Base-by-base conservation (phyloP, 352 stramenopile genomes). In the Phytophthora tubulina region DNA sequence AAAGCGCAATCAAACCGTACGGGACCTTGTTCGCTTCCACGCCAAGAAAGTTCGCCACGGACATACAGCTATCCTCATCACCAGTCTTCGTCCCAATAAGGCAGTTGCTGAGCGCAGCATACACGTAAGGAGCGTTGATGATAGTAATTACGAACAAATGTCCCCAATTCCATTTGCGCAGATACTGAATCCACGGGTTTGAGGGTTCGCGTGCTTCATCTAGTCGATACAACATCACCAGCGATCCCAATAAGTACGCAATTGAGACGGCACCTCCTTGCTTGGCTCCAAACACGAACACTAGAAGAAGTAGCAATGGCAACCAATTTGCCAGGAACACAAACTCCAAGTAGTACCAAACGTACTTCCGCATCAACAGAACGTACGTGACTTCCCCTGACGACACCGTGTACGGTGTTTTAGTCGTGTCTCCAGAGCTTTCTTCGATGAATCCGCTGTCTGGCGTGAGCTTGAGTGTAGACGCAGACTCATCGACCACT, bases 131-230 rank as follows among this genome's bases (percentile, higher is more conserved):
- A 15, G 82, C 73, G 44, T 89, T 88, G 51, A 93, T 80, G 32
- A 96, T 54, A 2, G 92, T 78, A 51, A 96, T 91, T 7, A 92
- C 69, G 50, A 96, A 93, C 17, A 96, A 79, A 45, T 96, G 89
- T 0, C 72, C 75, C 90, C 90, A 96, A 52, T 94, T 96, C 81
- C 82, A 94, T 50, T 89, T 92, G 9, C 88, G 82, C 13, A 96
- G 67, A 35, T 87, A 82, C 27, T 90, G 82, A 42, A 96, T 89
- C 88, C 86, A 95, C 36, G 71, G 63, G 48, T 75, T 89, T 3
- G 69, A 72, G 14, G 86, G 85, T 27, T 82, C 51, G 4, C 89
- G 85, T 10, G 84, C 67, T 57, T 93, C 83, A 53, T 96, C 88
- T 17, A 96, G 72, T 32, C 84, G 80, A 70, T 92, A 96, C 3